Percentiles rank a stretch among this genome's conserved stretches.
phyloP scores from a whole-genome alignment of 2,329 filamentous ascomycete genomes.

The Diaporthe sp. region DNA sequence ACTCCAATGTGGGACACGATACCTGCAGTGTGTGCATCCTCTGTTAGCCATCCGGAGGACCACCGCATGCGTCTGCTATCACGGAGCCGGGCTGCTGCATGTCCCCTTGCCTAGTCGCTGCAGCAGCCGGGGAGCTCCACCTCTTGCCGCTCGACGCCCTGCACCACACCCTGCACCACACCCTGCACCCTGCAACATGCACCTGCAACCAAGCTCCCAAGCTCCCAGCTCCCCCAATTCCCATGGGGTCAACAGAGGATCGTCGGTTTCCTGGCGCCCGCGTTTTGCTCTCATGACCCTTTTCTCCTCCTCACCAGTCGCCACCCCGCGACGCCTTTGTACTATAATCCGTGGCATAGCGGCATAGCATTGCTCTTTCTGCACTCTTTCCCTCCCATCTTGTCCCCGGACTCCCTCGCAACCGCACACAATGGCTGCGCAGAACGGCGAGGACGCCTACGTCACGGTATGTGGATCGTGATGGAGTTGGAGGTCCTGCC shows the following conservation, averaged over 20 bases:
- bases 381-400: constrained; percentile 26
- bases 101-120: constrained; percentile 4
- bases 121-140: background rate
- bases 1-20: background rate
- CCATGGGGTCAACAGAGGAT: constrained; percentile 26
- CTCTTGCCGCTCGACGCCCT: background rate
- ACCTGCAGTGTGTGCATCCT: background rate
- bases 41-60: background rate
- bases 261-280: constrained; percentile 16
- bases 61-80: background rate
- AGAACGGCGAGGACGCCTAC: constrained; percentile 62
- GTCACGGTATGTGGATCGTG: constrained; percentile 60
- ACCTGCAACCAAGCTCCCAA: constrained; percentile 3
- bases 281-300: constrained; percentile 23
- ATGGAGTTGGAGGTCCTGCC: constrained; percentile 8
- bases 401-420: constrained; percentile 3
- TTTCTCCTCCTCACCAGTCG: constrained; percentile 17
- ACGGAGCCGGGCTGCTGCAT: background rate
- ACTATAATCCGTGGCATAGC: constrained; percentile 35
- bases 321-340: constrained; percentile 31
- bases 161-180: background rate
- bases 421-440: constrained; percentile 48
- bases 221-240: constrained; percentile 19
- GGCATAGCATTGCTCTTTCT: constrained; percentile 33
- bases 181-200: constrained; percentile 12